Base-by-base conservation (phyloP, 768 basidiomycete genomes). In the Collybiopsis confluens region DNA sequence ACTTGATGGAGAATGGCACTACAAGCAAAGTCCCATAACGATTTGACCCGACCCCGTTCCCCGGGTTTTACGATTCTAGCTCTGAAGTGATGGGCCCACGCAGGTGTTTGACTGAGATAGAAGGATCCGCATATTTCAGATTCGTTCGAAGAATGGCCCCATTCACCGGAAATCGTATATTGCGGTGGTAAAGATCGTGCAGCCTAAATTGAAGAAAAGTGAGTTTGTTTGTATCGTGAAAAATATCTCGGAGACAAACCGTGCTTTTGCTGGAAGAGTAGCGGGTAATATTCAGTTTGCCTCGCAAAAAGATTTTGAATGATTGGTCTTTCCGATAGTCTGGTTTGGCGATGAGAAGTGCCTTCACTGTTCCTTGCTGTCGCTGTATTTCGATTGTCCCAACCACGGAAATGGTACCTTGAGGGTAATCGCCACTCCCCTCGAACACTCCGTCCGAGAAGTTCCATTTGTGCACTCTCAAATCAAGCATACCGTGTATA, bases 1-100 rank as follows among this genome's bases (percentile, higher is more conserved):
- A 52, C 27, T 27, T 52, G 50, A 28, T 52, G 37, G 11, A 52
- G 15, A 35, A 52, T 20, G 21, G 50, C 50, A 41, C 26, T 40
- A 13, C 50, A 30, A 20, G 50, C 50, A 42, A 52, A 52, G 23
- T 38, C 18, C 50, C 50, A 52, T 20, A 40, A 27, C 5, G 21
- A 26, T 21, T 15, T 20, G n/a, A 26, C 37, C 10, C 50, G 50
- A 13, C 6, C 30, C 6, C 13, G 5, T 5, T 33, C 13, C 5
- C 13, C 16, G 5, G n/a, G 5, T n/a, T 8, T 8, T 5, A 33
- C 30, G 30, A 48, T 30, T 35, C 18, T 3, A 28, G 24, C 6
- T 11, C 20, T 28, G 46, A 30, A 52, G 15, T 38, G 36, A 28
- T 52, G 20, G n/a, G 37, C 50, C 50, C 50, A 52, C 26, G 37